A percentile compares a stretch with the other conserved stretches of the same genome.
phyloP scores from a whole-genome alignment of 179 eudicot species.

The Sideroxylon spinosum region DNA sequence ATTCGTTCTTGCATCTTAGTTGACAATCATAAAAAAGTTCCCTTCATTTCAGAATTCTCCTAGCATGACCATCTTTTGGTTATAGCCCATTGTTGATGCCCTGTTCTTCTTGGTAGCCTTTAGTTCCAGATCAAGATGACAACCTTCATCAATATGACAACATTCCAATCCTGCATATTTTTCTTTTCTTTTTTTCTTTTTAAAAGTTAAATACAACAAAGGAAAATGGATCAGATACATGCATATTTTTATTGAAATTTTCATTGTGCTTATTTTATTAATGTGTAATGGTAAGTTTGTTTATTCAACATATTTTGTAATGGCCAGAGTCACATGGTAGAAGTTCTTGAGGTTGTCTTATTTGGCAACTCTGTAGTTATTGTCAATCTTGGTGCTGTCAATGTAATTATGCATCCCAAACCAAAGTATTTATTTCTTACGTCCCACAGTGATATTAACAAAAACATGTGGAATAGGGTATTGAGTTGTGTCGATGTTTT shows the following conservation, averaged over 20 bases:
- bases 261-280: not conserved
- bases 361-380: not conserved
- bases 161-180: not conserved
- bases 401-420: not conserved
- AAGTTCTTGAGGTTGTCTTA: not conserved
- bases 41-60: no score
- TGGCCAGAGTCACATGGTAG: not conserved
- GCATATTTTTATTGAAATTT: not conserved
- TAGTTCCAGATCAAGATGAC: not conserved
- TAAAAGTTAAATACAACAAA: no score
- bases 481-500: constrained; percentile 9
- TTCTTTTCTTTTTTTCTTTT: no score
- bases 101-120: not conserved
- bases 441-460: not conserved
- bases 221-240: no score
- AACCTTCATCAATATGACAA: not conserved
- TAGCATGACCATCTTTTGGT: no score
- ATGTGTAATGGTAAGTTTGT: not conserved
- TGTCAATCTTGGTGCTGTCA: not conserved
- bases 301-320: not conserved
- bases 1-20: no score
- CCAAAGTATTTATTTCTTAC: not conserved
- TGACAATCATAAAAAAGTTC: no score
- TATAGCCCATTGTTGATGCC: no score
- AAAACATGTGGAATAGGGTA: not conserved